Conservation (phyloP, 805 yeast genomes). For the Ogataea haglerorum region DNA sequence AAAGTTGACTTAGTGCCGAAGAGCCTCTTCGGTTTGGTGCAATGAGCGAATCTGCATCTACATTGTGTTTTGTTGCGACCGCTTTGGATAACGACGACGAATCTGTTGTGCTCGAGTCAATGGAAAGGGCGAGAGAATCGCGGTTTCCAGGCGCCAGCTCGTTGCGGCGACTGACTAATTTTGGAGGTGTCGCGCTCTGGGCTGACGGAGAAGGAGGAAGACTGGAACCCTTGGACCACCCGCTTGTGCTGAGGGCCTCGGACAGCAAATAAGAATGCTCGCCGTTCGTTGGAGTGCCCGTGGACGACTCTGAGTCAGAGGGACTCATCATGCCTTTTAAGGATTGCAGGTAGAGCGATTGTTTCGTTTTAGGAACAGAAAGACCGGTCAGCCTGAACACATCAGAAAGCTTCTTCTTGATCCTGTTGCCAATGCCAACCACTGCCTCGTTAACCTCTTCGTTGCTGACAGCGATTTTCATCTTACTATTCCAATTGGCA, state of each 20-base stretch:
- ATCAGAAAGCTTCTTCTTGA: constrained; percentile 48
- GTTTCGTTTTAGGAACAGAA: constrained; percentile 13
- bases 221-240: neutral
- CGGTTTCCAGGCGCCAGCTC: constrained; percentile 8
- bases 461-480: constrained; percentile 55
- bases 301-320: constrained; percentile 16
- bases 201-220: constrained; percentile 1
- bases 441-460: constrained; percentile 78
- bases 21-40: constrained; percentile 14
- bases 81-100: constrained; percentile 27
- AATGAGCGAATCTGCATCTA: constrained; percentile 18
- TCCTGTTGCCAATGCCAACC: constrained; percentile 70
- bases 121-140: constrained; percentile 20
- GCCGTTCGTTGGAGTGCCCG: constrained; percentile 4
- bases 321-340: constrained; percentile 15
- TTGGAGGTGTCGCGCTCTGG: neutral
- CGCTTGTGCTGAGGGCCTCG: constrained; percentile 13
- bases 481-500: constrained; percentile 28
- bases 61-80: constrained; percentile 23
- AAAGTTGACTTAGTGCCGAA: constrained; percentile 21
- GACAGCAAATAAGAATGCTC: constrained; percentile 16
- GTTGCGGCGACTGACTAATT: neutral
- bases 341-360: constrained; percentile 18
- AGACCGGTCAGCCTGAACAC: constrained; percentile 31
- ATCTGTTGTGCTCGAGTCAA: constrained; percentile 32